A percentile compares a stretch with the other conserved stretches of the same genome.
phyloP scores from a whole-genome alignment of 78 protist genomes.

The Dictyostelium discoideum region DNA sequence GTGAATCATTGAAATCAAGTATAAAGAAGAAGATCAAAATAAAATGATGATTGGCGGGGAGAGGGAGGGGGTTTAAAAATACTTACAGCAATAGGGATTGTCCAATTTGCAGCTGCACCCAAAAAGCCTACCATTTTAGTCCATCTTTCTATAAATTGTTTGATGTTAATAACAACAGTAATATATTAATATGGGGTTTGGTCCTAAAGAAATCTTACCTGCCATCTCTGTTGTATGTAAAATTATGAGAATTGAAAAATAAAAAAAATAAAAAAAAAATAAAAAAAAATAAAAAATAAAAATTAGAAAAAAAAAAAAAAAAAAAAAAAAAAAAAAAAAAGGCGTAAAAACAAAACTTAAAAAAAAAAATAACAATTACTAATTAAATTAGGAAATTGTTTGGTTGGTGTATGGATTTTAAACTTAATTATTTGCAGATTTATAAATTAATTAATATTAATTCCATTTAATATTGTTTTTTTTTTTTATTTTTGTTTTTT shows the following conservation, averaged over 20 bases:
- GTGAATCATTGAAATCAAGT: no score
- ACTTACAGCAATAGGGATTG: slow-evolving; percentile 77
- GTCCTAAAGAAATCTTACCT: neutral
- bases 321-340: slow-evolving; percentile 5
- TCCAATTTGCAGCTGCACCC: slow-evolving; percentile 83
- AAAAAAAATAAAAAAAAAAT: neutral
- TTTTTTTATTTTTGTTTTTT: no score
- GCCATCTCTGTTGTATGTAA: neutral
- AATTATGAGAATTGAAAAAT: neutral
- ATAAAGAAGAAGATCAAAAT: no score
- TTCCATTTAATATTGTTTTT: no score
- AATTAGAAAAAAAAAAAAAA: neutral
- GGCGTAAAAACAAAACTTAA: neutral
- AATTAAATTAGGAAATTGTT: no score
- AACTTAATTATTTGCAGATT: no score
- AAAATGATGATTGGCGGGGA: no score
- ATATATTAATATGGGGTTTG: neutral
- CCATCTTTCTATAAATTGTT: slow-evolving; percentile 37
- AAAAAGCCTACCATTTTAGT: slow-evolving; percentile 52
- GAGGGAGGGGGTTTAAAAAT: neutral
- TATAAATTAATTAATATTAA: no score
- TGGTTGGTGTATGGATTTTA: no score
- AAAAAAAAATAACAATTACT: neutral
- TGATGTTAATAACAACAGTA: neutral
- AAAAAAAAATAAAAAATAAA: neutral